Evolutionary conservation across 1,139 yeast genomes (phyloP).

Genomic region (Groenewaldozyma sp.): DNA sequence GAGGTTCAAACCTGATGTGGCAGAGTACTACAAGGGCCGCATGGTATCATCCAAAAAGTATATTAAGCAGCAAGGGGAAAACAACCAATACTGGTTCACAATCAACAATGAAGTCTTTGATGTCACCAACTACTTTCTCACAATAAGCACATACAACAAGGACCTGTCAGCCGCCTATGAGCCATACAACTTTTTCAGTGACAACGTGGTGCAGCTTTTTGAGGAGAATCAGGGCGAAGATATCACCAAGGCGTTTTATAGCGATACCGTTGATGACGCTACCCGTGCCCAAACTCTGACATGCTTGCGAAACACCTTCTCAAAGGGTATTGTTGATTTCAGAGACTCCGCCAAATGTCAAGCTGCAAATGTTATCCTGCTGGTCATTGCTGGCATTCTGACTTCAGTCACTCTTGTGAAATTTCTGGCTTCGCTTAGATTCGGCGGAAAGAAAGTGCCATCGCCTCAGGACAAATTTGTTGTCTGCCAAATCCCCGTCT

Average conservation of each 20-base stretch:
- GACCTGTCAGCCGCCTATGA: conserved; percentile 3
- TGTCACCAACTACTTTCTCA: conserved; percentile 30
- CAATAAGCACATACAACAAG: conserved; percentile 18
- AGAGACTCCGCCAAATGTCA: conserved; percentile 33
- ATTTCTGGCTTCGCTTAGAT: conserved; percentile 32
- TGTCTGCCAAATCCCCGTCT: conserved; percentile 35
- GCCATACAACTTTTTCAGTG: conserved; percentile 27
- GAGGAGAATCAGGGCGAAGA: conserved; percentile 28
- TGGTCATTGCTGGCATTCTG: conserved; percentile 30
- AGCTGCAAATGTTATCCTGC: conserved; percentile 31
- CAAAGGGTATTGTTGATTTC: conserved; percentile 30
- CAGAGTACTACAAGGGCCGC: conserved; percentile 31
- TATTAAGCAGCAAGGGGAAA: conserved; percentile 19
- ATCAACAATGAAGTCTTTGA: conserved; percentile 31
- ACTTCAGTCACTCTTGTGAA: conserved; percentile 33
- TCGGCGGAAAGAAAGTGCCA: conserved; percentile 30
- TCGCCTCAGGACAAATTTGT: conserved; percentile 33
- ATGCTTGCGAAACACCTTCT: conserved; percentile 31
- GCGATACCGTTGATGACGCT: conserved; percentile 17
- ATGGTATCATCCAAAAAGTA: conserved; percentile 27
- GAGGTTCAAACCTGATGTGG: conserved; percentile 28
- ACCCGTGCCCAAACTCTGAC: conserved; percentile 24
- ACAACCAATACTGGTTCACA: conserved; percentile 26
- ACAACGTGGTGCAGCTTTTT: conserved; percentile 25
- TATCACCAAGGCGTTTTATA: conserved; percentile 23